A percentile compares a stretch with the other conserved stretches of the same genome.
These are phyloP conservation scores for Naematelia encephala DNA, from an alignment of 768 basidiomycete genomes.

Conservation along the genomic window DNA sequence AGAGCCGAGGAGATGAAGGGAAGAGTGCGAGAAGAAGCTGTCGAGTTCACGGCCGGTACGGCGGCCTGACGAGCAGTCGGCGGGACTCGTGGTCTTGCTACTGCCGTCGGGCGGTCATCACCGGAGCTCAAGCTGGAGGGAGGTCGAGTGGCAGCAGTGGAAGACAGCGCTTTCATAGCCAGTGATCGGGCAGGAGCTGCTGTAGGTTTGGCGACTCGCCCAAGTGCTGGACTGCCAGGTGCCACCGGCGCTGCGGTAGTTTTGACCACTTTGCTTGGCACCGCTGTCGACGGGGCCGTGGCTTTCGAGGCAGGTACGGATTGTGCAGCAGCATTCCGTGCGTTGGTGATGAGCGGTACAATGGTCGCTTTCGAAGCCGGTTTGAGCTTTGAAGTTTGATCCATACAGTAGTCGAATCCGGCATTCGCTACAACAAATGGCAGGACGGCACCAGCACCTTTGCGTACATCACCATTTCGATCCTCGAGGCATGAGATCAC, in stretches of 20 bases:
- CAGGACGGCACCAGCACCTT: conserved; percentile 77
- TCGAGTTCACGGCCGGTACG: background rate
- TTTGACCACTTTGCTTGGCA: conserved; percentile 15
- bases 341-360: conserved; percentile 81
- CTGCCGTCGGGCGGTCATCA: conserved; percentile 32
- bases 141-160: conserved; percentile 28
- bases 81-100: conserved; percentile 36
- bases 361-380: conserved; percentile 83
- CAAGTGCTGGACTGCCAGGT: conserved; percentile 12
- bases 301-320: conserved; percentile 46
- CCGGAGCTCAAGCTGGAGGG: conserved; percentile 50
- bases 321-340: conserved; percentile 53
- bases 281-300: conserved; percentile 37
- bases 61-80: conserved; percentile 7
- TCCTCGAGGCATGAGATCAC: conserved; percentile 82
- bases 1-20: conserved; percentile 59
- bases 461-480: conserved; percentile 83
- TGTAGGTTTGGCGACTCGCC: conserved; percentile 18
- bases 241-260: conserved; percentile 33
- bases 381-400: conserved; percentile 80
- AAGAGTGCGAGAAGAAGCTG: conserved; percentile 16
- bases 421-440: conserved; percentile 68
- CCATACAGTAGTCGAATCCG: conserved; percentile 81
- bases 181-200: conserved; percentile 31
- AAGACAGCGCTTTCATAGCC: conserved; percentile 41